A percentile compares a stretch with the other conserved stretches of the same genome.
Evolutionary conservation across 75 land plant species (phyloP).

Genomic region (Ceratopteris richardii): DNA sequence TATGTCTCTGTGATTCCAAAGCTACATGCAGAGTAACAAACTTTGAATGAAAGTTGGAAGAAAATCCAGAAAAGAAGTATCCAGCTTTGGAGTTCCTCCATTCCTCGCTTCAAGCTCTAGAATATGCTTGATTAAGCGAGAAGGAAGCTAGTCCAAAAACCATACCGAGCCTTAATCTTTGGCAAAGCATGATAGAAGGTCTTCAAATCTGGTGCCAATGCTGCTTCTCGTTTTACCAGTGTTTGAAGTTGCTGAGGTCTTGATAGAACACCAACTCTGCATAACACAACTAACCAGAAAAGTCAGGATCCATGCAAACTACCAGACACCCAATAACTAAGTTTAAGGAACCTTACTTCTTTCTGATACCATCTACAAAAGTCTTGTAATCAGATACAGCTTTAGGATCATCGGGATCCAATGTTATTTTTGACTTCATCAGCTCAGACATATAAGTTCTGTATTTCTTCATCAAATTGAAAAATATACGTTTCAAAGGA

Average conservation of each 20-base stretch:
- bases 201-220: neutral
- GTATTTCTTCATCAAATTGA: constrained; percentile 5
- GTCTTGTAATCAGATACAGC: neutral
- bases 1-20: neutral
- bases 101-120: no score
- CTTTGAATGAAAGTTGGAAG: no score
- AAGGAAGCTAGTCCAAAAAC: no score
- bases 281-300: neutral
- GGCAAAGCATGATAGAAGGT: neutral
- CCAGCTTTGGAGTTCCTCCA: no score
- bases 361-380: neutral
- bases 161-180: constrained; percentile 1
- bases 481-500: constrained; percentile 5
- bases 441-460: neutral
- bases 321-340: no score
- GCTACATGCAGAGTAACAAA: neutral
- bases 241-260: neutral
- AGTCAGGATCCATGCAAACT: no score
- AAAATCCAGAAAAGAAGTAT: no score
- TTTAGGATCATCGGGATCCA: constrained; percentile 5
- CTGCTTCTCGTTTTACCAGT: neutral
- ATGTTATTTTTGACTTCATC: neutral
- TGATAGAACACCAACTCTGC: neutral
- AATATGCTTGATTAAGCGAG: no score
- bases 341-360: neutral